Evolutionary conservation across 83 land plant species (phyloP), one percentile per base, ranked within the genome.

Genomic region (Picea engelmannii): DNA sequence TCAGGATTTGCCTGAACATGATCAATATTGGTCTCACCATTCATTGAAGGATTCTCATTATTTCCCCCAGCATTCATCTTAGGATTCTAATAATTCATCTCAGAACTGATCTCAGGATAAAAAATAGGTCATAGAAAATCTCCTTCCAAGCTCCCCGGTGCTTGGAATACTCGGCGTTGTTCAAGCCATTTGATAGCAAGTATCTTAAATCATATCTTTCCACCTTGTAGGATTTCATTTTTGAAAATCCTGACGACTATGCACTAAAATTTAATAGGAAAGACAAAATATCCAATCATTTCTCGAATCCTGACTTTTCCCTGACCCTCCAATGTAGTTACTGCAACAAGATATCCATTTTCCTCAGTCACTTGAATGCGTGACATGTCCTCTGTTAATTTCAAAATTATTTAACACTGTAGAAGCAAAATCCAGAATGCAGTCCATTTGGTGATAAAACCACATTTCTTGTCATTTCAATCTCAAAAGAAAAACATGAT

Each of bases 41-140:
- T 52, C 58, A 0, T 12, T 52, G 55, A 0, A 9, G 12, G 55
- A 49, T 49, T 49, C 0, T 49, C 55, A 9, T 49, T 10, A 10
- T 10, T 49, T 12, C 9, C 9, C 55, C 10, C 16, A 55, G 0
- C 9, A 9, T 47, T 47, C 49, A 47, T 47, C 49, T 47, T 9
- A 47, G 9, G 2, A 55, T 55, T 13, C 4, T 55, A 0, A 13
- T 55, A 16, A 9, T 55, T 55, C 15, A 3, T 55, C 59, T 55
- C 1, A 13, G 59, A 55, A 55, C 13, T 47, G 25, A 47, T 73
- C 16, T 73, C 59, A 17, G 16, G 76, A 73, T 21, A 16, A 73
- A 52, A 84, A 65, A 84, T 27, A 3, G 94, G 92, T n/a, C 97
- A 95, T n/a, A 95, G 83, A 71, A 66, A 86, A 67, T 92, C 84